Percentiles rank a stretch among this genome's conserved stretches.
Conservation (phyloP, 208 protist species). For the Ichthyophonus hoferi region DNA sequence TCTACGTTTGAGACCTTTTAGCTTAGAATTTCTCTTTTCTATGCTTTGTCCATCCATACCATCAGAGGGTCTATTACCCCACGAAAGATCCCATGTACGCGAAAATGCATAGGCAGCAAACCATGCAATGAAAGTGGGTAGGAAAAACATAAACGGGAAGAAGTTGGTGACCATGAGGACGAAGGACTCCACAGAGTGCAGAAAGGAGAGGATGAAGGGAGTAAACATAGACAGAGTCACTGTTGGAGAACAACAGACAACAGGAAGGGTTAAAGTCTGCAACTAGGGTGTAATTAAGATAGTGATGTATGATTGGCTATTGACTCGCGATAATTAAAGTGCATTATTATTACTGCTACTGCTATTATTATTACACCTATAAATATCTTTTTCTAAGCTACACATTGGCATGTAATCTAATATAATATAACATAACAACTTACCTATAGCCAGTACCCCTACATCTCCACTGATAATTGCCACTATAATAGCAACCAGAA, state of each 20-base stretch:
- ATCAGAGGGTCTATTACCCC: slow-evolving; percentile 33
- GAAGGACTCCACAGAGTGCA: background rate
- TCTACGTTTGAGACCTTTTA: background rate
- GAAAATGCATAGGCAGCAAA: slow-evolving; percentile 35
- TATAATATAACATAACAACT: no score
- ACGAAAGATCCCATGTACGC: slow-evolving; percentile 39
- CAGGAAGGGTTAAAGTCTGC: no score
- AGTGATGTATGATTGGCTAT: no score
- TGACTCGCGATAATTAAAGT: no score
- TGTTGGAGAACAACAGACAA: no score
- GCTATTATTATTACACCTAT: no score
- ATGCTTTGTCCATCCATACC: background rate
- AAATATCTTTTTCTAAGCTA: no score
- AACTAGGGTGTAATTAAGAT: no score
- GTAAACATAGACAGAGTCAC: background rate
- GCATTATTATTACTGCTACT: no score
- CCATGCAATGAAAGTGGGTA: slow-evolving; percentile 34
- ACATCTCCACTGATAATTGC: background rate
- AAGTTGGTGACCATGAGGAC: slow-evolving; percentile 22
- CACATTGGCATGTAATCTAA: no score
- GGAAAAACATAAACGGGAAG: slow-evolving; percentile 36
- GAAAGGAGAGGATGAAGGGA: slow-evolving; percentile 4
- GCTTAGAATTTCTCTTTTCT: slow-evolving; percentile 8
- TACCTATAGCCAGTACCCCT: background rate
- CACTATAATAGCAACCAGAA: background rate